Conservation (phyloP, 2,329 filamentous ascomycete species). For the Akanthomyces lecanii region DNA sequence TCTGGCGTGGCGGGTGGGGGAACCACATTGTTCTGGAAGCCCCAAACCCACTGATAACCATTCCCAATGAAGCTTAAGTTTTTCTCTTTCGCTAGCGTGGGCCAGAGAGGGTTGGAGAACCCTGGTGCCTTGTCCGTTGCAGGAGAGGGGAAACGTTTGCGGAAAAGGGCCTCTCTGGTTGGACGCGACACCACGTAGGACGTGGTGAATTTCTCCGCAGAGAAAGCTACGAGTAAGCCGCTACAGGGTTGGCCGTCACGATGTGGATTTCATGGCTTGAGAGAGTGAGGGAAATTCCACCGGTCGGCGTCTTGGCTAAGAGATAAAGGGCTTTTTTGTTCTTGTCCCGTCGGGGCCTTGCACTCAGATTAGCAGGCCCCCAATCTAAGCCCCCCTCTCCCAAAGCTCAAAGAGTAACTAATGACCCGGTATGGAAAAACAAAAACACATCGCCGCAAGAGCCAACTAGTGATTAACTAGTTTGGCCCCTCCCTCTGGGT, state of each 20-base stretch:
- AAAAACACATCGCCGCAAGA: background rate
- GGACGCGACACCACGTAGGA: background rate
- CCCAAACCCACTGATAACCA: conserved; percentile 6
- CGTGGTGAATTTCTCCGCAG: background rate
- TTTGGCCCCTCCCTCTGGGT: too few relatives aligned
- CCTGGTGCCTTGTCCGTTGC: background rate
- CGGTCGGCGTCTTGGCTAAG: background rate
- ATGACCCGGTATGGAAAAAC: background rate
- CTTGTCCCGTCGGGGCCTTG: background rate
- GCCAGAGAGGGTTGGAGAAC: background rate
- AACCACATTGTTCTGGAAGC: conserved; percentile 6
- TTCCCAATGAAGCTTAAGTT: conserved; percentile 5
- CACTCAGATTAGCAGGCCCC: background rate
- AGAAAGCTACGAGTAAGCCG: background rate
- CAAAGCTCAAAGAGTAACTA: too few relatives aligned
- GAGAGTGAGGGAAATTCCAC: too few relatives aligned
- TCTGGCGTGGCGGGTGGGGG: background rate
- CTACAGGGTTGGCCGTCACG: conserved; percentile 14
- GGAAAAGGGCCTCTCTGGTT: background rate
- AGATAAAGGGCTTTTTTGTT: background rate
- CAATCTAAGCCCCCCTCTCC: too few relatives aligned
- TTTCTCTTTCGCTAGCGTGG: background rate
- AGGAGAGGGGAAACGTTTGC: too few relatives aligned
- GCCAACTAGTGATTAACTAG: too few relatives aligned
- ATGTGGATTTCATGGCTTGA: conserved; percentile 20